A percentile compares a stretch with the other conserved stretches of the same genome.
These are phyloP conservation scores for Aspergillus sp. DNA, from an alignment of 2,329 filamentous ascomycete genomes.

Conservation along the genomic window DNA sequence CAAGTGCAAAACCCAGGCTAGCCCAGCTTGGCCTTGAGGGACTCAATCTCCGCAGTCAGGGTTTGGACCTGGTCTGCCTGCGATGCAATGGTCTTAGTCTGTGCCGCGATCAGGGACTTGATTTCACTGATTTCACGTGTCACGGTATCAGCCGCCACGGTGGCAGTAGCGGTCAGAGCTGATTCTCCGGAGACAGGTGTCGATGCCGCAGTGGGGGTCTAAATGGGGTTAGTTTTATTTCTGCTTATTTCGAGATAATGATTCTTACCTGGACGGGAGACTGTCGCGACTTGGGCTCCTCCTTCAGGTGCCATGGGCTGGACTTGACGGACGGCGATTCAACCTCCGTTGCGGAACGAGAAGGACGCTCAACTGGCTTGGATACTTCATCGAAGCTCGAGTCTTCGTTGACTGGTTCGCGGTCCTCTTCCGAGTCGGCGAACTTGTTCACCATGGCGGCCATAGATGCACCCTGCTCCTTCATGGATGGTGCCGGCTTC, in stretches of 20 bases:
- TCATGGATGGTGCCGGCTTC: constrained; percentile 61
- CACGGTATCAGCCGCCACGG: constrained; percentile 45
- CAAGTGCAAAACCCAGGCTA: constrained; percentile 12
- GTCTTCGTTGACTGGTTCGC: constrained; percentile 52
- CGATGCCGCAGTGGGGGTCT: constrained; percentile 20
- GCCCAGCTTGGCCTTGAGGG: constrained; percentile 69
- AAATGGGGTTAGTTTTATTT: constrained; percentile 1
- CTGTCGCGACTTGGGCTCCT: constrained; percentile 19
- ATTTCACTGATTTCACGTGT: constrained; percentile 67
- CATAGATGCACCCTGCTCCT: constrained; percentile 82
- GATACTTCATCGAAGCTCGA: constrained; percentile 83
- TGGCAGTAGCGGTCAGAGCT: constrained; percentile 19
- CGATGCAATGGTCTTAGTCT: constrained; percentile 68
- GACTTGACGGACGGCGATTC: constrained; percentile 22
- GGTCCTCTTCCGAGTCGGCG: constrained; percentile 64
- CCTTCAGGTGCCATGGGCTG: constrained; percentile 26
- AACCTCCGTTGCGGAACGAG: constrained; percentile 19
- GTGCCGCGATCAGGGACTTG: constrained; percentile 67
- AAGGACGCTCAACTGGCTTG: constrained; percentile 63
- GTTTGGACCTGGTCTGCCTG: constrained; percentile 69
- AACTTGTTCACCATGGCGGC: constrained; percentile 79
- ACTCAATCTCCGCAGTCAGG: constrained; percentile 67
- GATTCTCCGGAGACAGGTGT: constrained; percentile 33
- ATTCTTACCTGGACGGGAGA: constrained; percentile 18
- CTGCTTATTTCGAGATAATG: background rate